Base-by-base conservation (phyloP, 2,329 filamentous ascomycete species). In the Penicillium glabrum region DNA sequence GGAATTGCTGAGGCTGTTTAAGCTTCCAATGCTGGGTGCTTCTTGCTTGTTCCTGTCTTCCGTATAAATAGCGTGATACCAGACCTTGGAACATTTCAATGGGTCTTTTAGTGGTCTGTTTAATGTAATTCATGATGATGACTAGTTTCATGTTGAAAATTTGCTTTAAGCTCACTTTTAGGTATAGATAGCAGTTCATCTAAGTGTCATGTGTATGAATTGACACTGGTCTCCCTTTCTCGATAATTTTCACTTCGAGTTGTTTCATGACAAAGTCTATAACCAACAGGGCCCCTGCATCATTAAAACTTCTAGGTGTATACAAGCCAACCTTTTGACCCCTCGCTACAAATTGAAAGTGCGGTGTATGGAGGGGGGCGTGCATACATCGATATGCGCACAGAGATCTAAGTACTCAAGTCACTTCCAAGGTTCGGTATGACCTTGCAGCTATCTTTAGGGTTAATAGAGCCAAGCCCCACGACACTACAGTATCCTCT, bases 1-100 rank as follows among this genome's bases (percentile, higher is more conserved):
- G 95, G 93, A 0, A 71, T 98, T 67, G 88, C 89, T 53, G 83
- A 85, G 64, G 80, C 73, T 33, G 46, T 70, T 70, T 66, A 72
- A 73, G 26, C 33, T n/a, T 10, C 11, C 29, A 33, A 33, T 14
- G 31, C 3, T 19, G 21, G 35, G 24, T 5, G n/a, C 7, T 24
- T 27, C 3, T 37, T 26, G 46, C 41, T 51, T 53, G 19, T 11
- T 31, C 21, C 45, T 56, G 3, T 62, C 67, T 54, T 54, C 59
- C 37, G 63, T 66, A 56, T 74, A 71, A 64, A 72, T 73, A 61
- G 61, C 70, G 29, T 61, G 71, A 53, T 72, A 59, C 51, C 56
- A 59, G 53, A 46, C 47, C 46, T 49, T n/a, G 37, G 31, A 46
- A 46, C 10, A 23, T n/a, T 19, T 19, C 9, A 39, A 9, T 13